Evolutionary conservation across 371 early-diverging fungal species (phyloP).

Genomic region (Haplosporangium sp.): DNA sequence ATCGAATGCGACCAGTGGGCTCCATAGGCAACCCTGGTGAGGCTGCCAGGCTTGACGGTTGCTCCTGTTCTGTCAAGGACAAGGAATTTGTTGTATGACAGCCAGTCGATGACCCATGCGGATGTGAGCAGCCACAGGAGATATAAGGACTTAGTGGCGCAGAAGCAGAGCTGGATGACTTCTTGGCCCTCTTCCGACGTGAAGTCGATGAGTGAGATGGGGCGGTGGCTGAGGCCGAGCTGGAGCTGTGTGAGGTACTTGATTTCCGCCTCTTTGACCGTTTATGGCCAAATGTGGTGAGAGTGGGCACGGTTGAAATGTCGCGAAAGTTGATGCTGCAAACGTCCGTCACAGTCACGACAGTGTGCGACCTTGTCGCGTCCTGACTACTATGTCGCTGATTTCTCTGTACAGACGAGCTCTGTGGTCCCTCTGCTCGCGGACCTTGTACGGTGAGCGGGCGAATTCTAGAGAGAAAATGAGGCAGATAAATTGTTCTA

Average conservation of each 20-base stretch:
- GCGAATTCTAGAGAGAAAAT: constrained; percentile 10
- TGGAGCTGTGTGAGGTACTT: constrained; percentile 16
- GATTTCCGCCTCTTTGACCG: constrained; percentile 42
- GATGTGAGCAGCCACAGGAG: constrained; percentile 24
- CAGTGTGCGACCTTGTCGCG: constrained; percentile 13
- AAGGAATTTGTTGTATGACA: neutral
- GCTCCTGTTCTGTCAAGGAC: too few relatives aligned
- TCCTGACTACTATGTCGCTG: constrained; percentile 5
- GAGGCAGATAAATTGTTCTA: constrained; percentile 7
- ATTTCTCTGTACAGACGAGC: neutral
- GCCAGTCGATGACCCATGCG: neutral
- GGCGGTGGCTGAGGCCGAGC: constrained; percentile 4
- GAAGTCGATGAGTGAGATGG: constrained; percentile 15
- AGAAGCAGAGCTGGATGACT: constrained; percentile 21
- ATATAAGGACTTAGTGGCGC: constrained; percentile 18
- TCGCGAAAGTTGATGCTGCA: constrained; percentile 46
- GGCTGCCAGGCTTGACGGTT: too few relatives aligned
- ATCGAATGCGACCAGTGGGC: constrained; percentile 24
- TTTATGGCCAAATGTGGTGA: constrained; percentile 27
- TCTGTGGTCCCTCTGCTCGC: neutral
- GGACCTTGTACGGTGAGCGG: neutral
- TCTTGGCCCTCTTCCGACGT: constrained; percentile 47
- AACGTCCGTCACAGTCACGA: constrained; percentile 50
- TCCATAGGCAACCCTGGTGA: constrained; percentile 13
- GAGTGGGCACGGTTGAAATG: constrained; percentile 44